Evolutionary conservation across 768 basidiomycete genomes (phyloP).

Genomic region (Naganishia vaughanmartiniae): DNA sequence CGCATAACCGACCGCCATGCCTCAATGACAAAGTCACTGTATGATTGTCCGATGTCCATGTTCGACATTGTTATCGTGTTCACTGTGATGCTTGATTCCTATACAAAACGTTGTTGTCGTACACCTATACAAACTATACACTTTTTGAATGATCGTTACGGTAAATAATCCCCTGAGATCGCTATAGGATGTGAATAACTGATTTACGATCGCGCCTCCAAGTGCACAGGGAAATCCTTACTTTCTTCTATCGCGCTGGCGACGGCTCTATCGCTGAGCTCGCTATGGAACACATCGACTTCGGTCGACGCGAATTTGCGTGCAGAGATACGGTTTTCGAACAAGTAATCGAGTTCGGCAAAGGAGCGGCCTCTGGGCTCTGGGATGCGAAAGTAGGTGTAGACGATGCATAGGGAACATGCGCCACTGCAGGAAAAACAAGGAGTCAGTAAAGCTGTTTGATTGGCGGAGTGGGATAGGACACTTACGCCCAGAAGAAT

Average conservation of each 20-base stretch:
- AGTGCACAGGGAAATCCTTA: constrained; percentile 30
- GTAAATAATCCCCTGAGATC: neutral
- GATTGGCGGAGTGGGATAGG: neutral
- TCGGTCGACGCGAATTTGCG: constrained; percentile 39
- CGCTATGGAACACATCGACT: constrained; percentile 25
- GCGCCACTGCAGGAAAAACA: neutral
- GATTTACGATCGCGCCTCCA: constrained; percentile 23
- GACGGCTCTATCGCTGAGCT: constrained; percentile 15
- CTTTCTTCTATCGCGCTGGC: constrained; percentile 27
- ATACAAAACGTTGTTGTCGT: constrained; percentile 1
- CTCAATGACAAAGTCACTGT: too few species aligned
- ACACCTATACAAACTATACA: neutral
- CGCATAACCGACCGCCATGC: too few species aligned
- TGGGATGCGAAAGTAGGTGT: constrained; percentile 32
- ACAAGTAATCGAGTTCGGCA: constrained; percentile 37
- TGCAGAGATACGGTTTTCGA: constrained; percentile 44
- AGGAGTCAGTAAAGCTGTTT: neutral
- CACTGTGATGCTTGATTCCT: neutral
- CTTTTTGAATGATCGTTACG: neutral
- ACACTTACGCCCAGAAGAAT: constrained; percentile 34
- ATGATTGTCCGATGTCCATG: neutral
- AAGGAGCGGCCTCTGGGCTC: constrained; percentile 28
- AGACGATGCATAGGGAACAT: constrained; percentile 27
- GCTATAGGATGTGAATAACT: constrained; percentile 15
- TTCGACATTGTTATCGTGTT: neutral